Conservation (phyloP, 176 grass and related monocot species). For the Bothriochloa decipiens region DNA sequence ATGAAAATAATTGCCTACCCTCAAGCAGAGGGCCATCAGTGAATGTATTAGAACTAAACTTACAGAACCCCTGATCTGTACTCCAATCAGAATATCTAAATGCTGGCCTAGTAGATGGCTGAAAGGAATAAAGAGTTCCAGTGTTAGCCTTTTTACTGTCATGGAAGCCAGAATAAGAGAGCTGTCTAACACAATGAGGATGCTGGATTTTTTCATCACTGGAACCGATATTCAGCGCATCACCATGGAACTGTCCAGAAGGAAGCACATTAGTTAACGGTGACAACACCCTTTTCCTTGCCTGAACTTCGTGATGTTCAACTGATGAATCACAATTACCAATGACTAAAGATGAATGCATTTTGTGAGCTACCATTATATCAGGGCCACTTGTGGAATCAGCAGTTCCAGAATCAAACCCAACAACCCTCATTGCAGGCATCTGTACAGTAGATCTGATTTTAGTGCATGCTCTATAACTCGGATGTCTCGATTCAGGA, state of each 20-base stretch:
- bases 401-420: constrained; percentile 69
- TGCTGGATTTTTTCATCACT: constrained; percentile 34
- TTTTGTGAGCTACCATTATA: constrained; percentile 45
- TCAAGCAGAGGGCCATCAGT: constrained; percentile 84
- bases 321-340: constrained; percentile 35
- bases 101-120: constrained; percentile 36
- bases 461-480: constrained; percentile 48
- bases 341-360: constrained; percentile 52
- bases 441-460: constrained; percentile 41
- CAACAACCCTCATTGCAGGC: constrained; percentile 70
- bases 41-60: constrained; percentile 51
- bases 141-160: constrained; percentile 79
- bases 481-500: constrained; percentile 49
- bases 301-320: constrained; percentile 49
- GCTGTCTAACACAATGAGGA: constrained; percentile 34
- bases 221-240: constrained; percentile 69
- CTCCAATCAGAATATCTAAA: constrained; percentile 33
- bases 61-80: constrained; percentile 17
- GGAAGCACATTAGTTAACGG: constrained; percentile 65
- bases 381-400: constrained; percentile 32
- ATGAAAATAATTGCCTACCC: constrained; percentile 46
- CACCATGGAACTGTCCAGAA: constrained; percentile 58
- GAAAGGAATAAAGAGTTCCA: constrained; percentile 47
- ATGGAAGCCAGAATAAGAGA: constrained; percentile 50
- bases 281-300: constrained; percentile 80